A percentile compares a stretch with the other conserved stretches of the same genome.
phyloP scores from a whole-genome alignment of 352 stramenopile species.

The Globisporangium canariense region DNA sequence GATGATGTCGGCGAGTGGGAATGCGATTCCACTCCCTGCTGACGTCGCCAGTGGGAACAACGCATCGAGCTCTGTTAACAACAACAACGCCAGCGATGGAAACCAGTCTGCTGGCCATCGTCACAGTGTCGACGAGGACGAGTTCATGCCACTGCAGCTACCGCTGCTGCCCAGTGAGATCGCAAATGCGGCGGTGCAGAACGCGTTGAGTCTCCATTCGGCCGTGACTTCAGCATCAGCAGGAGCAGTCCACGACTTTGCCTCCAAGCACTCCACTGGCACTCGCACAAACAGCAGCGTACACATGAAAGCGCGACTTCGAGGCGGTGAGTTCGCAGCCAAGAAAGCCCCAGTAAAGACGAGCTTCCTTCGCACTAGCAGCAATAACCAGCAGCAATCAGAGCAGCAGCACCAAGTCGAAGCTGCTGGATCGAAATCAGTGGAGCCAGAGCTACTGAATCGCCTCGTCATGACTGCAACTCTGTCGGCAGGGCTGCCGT shows the following conservation, averaged over 20 bases:
- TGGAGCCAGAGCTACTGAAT: conserved; percentile 24
- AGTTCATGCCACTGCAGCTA: conserved; percentile 50
- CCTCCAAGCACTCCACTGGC: not conserved
- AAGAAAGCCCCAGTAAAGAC: conserved; percentile 11
- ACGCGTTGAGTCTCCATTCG: not conserved
- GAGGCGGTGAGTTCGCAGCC: not conserved
- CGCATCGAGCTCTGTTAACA: not conserved
- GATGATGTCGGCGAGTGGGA: not conserved
- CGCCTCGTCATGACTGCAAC: conserved; percentile 44
- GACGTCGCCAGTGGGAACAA: conserved; percentile 1
- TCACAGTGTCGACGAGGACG: conserved; percentile 23
- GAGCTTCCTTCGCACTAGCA: not conserved
- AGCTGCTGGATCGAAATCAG: not conserved
- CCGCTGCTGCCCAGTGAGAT: conserved; percentile 30
- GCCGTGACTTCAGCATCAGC: not conserved
- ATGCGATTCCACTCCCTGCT: conserved; percentile 8
- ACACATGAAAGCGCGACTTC: conserved; percentile 6
- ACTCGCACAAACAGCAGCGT: not conserved
- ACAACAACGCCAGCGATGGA: not conserved
- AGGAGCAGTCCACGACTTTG: not conserved
- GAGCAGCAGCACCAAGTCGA: not conserved
- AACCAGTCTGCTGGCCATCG: not conserved
- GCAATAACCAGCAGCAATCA: not conserved
- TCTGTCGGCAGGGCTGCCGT: conserved; percentile 35
- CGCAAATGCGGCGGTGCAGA: conserved; percentile 1